Evolutionary conservation across 2,329 filamentous ascomycete species (phyloP), one percentile per base, ranked within the genome.

Genomic region (Fusarium siculi): DNA sequence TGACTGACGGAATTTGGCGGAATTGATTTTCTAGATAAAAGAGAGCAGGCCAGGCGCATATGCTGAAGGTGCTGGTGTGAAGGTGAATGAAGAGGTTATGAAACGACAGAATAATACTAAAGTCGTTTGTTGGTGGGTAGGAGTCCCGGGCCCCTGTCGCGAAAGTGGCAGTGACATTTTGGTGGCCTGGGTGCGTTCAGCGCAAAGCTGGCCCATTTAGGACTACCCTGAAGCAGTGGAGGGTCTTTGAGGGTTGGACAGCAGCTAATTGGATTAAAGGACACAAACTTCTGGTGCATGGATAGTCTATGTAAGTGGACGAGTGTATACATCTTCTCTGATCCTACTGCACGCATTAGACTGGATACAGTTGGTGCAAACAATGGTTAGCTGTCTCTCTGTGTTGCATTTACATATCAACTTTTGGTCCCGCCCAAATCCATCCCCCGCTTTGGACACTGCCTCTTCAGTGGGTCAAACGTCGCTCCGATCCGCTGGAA

Each of bases 111-210:
- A 34, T 25, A 62, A 57, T 54, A 43, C 61, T 54, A 36, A 61
- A 60, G 50, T 56, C 25, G 34, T 30, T 40, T 28, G 42, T 25
- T 66, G 34, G 70, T 62, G 70, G 42, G 69, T 39, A 57, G 25
- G 12, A 68, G 54, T 44, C 30, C 23, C 16, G 6, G 50, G 50
- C 50, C 52, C 52, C 43, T 58, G 42, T 59, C 65, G 47, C 61
- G 40, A 72, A 73, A 64, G 61, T 53, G 46, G 59, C 69, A 66
- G 69, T 69, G 65, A 55, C 53, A 58, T 54, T 68, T 64, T 47
- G 49, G 21, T n/a, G 44, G 54, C 21, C 46, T 39, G 19, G 16
- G 30, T 23, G 23, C 23, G 32, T 18, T 39, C 39, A 28, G 16
- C 40, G 12, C 40, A 49, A n/a, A 30, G 19, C 55, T 60, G 36